These are phyloP conservation scores for Boletus edulis DNA, from an alignment of 768 basidiomycete genomes.

Conservation along the genomic window DNA sequence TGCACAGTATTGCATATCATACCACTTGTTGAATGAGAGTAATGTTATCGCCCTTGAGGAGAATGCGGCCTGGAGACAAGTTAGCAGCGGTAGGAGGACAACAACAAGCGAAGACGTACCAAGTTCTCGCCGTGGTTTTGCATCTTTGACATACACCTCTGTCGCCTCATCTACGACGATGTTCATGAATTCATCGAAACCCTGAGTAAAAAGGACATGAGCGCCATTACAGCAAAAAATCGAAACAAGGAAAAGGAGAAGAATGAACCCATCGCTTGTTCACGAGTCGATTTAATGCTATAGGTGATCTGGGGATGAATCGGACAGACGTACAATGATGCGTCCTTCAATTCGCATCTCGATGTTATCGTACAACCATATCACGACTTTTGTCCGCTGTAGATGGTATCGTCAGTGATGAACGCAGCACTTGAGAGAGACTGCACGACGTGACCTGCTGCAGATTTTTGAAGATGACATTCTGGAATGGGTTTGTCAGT, in stretches of 20 bases:
- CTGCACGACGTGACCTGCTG: slow-evolving; percentile 58
- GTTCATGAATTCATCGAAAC: slow-evolving; percentile 99
- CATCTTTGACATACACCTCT: slow-evolving; percentile 89
- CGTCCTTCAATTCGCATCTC: slow-evolving; percentile 96
- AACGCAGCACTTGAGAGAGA: not conserved
- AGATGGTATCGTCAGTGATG: slow-evolving; percentile 10
- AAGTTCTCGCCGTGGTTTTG: slow-evolving; percentile 78
- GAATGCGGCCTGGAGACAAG: slow-evolving; percentile 70
- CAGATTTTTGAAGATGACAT: slow-evolving; percentile 97
- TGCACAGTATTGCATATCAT: slow-evolving; percentile 19
- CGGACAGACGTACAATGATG: slow-evolving; percentile 76
- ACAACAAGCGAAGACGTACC: slow-evolving; percentile 48
- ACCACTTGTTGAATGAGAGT: slow-evolving; percentile 85
- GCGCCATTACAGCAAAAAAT: slow-evolving; percentile 5
- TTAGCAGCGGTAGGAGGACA: not conserved
- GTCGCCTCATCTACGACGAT: slow-evolving; percentile 90
- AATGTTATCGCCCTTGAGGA: slow-evolving; percentile 97
- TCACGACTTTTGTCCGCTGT: slow-evolving; percentile 79
- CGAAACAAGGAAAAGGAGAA: not conserved
- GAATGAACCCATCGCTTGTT: slow-evolving; percentile 34
- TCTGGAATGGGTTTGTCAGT: slow-evolving; percentile 44
- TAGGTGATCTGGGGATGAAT: slow-evolving; percentile 26
- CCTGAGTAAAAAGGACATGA: slow-evolving; percentile 48
- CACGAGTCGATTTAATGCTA: slow-evolving; percentile 40
- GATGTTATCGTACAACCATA: slow-evolving; percentile 97